Percentiles rank a stretch among this genome's conserved stretches.
These are phyloP conservation scores for Selaginella tamariscina DNA, from an alignment of 75 land plant genomes.

Conservation along the genomic window DNA sequence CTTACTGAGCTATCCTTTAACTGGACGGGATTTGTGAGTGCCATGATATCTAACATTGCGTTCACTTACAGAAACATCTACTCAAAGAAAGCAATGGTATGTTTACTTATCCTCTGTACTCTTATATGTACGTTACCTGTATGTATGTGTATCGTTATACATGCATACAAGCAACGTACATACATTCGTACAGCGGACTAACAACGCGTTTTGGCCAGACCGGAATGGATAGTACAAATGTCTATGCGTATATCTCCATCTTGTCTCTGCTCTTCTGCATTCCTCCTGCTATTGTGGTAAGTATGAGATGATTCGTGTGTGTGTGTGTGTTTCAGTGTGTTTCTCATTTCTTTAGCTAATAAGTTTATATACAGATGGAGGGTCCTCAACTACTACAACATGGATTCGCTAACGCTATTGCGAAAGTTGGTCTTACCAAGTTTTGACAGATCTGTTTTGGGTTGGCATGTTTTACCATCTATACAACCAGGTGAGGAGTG, in stretches of 20 bases:
- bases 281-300: conserved; percentile 89
- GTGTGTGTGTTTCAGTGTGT: too few relatives aligned
- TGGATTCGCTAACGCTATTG: conserved; percentile 81
- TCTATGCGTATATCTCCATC: conserved; percentile 92
- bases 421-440: conserved; percentile 72
- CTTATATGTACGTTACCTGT: too few relatives aligned
- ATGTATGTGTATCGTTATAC: too few relatives aligned
- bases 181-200: too few relatives aligned
- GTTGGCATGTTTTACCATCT: conserved; percentile 98
- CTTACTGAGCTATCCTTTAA: conserved; percentile 95
- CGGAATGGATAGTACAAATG: conserved; percentile 93
- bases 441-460: conserved; percentile 90
- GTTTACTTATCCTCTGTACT: not conserved
- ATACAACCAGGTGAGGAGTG: conserved; percentile 75
- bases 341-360: not conserved
- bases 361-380: conserved; percentile 41
- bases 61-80: conserved; percentile 96
- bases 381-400: conserved; percentile 68
- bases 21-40: conserved; percentile 93
- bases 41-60: conserved; percentile 97
- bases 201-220: conserved; percentile 58
- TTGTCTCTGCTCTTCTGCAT: conserved; percentile 69
- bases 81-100: conserved; percentile 98
- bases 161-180: too few relatives aligned
- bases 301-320: conserved; percentile 13